Evolutionary conservation across 441 rosid species (phyloP), one percentile per base, ranked within the genome.

Genomic region (Populus hybrid): DNA sequence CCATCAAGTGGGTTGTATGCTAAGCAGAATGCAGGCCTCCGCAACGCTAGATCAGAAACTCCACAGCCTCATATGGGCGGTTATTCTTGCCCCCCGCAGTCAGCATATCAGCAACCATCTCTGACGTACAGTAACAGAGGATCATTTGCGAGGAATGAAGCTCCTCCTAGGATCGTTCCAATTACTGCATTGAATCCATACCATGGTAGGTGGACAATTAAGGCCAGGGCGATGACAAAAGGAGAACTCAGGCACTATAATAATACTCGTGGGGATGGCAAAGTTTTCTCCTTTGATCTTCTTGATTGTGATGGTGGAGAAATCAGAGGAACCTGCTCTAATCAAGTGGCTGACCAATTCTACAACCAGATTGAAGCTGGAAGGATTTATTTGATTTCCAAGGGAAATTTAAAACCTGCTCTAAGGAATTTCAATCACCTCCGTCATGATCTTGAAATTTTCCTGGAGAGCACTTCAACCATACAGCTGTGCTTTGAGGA

Each of bases 241-340:
- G 89, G 85, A 38, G 97, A 89, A 50, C 87, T 93, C 11, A 85
- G 93, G 76, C 93, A 86, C 80, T 95, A 89, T 72, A 91, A 81
- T 80, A 92, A 88, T 84, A 73, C 86, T 0, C 94, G 94, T 59
- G 30, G 3, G 20, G 96, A 92, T 34, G 97, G 97, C 30, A 93
- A 91, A 73, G 93, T 95, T 28, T 93, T 95, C 84, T 89, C 91
- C 72, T 95, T 92, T 72, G 99, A 95, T 84, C 91, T 93, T 68
- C 96, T 95, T 80, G 97, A 93, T 83, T 86, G 93, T 35, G 94
- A 84, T 74, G 94, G 95, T 63, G 99, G 98, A 59, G 99, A 95
- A 85, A 95, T 95, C 74, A 82, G 96, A 40, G 98, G 85, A 67
- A 93, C 98, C n/a, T 92, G 99, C 88, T 95, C 89, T 65, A 95